Conservation (phyloP, 169 alveolate species). For the Plasmodium berghei region DNA sequence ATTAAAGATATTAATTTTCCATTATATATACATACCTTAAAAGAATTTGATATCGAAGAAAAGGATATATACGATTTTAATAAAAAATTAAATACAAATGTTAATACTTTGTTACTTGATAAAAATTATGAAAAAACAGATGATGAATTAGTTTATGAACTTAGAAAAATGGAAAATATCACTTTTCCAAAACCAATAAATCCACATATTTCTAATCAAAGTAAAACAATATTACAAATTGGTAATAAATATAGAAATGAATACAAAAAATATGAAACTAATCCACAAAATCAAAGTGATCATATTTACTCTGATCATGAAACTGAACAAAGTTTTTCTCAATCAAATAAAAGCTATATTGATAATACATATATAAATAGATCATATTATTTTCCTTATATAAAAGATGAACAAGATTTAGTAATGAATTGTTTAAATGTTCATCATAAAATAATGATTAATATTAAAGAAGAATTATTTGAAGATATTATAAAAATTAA, state of each 20-base stretch:
- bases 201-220: slow-evolving; percentile 7
- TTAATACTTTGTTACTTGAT: slow-evolving; percentile 25
- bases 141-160: slow-evolving; percentile 46
- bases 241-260: not conserved
- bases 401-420: slow-evolving; percentile 30
- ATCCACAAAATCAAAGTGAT: not conserved
- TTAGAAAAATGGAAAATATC: slow-evolving; percentile 54
- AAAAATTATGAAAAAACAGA: slow-evolving; percentile 28
- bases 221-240: not conserved
- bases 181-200: slow-evolving; percentile 13
- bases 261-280: not conserved
- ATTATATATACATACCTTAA: slow-evolving; percentile 28
- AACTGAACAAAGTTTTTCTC: not conserved
- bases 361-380: not conserved
- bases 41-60: slow-evolving; percentile 60
- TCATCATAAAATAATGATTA: slow-evolving; percentile 68
- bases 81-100: slow-evolving; percentile 39
- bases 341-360: not conserved
- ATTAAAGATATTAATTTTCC: slow-evolving; percentile 67
- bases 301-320: too few relatives aligned
- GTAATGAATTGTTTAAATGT: slow-evolving; percentile 39
- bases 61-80: slow-evolving; percentile 70
- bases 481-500: slow-evolving; percentile 36
- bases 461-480: slow-evolving; percentile 58
- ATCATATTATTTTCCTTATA: not conserved